These are phyloP conservation scores for Raffaelea deltoideospora DNA, from an alignment of 2,329 filamentous ascomycete genomes.

Conservation along the genomic window DNA sequence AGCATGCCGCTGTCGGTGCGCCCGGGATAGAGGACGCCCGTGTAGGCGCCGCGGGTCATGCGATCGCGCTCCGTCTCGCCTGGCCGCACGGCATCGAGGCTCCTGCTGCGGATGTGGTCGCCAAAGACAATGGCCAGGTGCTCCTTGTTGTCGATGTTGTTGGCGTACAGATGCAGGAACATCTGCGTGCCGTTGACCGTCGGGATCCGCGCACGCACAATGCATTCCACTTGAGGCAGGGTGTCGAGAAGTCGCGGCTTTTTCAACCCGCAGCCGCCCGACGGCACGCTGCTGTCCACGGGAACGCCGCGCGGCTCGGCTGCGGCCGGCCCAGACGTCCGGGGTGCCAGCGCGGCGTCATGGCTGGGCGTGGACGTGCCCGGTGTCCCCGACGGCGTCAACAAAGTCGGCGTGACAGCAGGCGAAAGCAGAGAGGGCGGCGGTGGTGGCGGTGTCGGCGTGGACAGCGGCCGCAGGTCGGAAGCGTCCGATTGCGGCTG, in stretches of 20 bases:
- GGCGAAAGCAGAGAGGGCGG: too few species aligned
- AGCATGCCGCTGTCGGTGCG: slow-evolving; percentile 57
- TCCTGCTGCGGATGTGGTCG: slow-evolving; percentile 59
- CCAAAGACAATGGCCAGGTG: slow-evolving; percentile 97
- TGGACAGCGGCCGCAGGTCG: too few species aligned
- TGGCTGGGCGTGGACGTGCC: too few species aligned
- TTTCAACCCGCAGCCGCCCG: slow-evolving; percentile 45
- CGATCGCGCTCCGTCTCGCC: slow-evolving; percentile 79
- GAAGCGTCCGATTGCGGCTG: too few species aligned
- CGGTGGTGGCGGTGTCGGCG: too few species aligned
- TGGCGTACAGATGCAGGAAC: slow-evolving; percentile 91
- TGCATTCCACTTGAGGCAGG: slow-evolving; percentile 78
- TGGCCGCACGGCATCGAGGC: slow-evolving; percentile 53
- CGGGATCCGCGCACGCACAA: slow-evolving; percentile 87
- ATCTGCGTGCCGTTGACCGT: slow-evolving; percentile 87
- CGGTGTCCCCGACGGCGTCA: too few species aligned
- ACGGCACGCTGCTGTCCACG: slow-evolving; percentile 42
- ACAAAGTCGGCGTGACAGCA: too few species aligned
- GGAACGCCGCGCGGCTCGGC: slow-evolving; percentile 34
- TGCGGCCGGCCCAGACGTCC: too few species aligned
- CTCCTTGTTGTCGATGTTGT: slow-evolving; percentile 87
- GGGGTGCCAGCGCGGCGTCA: too few species aligned
- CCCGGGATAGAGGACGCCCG: slow-evolving; percentile 73
- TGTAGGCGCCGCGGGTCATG: slow-evolving; percentile 90
- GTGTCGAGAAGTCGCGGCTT: slow-evolving; percentile 57